Evolutionary conservation across 1,139 yeast genomes (phyloP).

Genomic region (Yamadazyma diospyri): DNA sequence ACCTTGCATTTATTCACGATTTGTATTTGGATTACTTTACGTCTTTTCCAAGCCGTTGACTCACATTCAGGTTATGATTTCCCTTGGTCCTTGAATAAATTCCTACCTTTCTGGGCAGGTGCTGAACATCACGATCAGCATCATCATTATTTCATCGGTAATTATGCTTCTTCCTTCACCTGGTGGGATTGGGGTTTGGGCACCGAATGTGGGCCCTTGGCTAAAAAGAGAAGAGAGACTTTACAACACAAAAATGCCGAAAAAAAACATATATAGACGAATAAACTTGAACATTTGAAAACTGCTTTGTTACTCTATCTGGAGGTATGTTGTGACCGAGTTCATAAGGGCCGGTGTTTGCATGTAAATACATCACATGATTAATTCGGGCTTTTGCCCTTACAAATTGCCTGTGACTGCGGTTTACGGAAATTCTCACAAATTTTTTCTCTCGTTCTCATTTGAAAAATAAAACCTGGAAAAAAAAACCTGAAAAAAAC

Average conservation of each 20-base stretch:
- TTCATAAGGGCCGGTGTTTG: too few species aligned
- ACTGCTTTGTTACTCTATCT: too few species aligned
- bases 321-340: too few species aligned
- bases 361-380: too few species aligned
- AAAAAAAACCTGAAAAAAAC: conserved; percentile 5
- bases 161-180: conserved; percentile 89
- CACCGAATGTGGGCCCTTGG: conserved; percentile 79
- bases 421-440: background rate
- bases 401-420: conserved; percentile 3
- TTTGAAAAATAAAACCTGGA: conserved; percentile 1
- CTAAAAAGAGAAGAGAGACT: conserved; percentile 58
- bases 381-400: background rate
- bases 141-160: conserved; percentile 90
- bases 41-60: conserved; percentile 92
- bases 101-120: conserved; percentile 96
- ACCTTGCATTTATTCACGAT: conserved; percentile 82
- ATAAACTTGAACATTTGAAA: conserved; percentile 1
- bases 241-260: conserved; percentile 33
- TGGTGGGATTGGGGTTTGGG: conserved; percentile 86
- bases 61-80: conserved; percentile 97
- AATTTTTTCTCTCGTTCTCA: background rate
- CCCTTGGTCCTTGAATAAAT: conserved; percentile 91
- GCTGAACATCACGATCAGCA: conserved; percentile 98
- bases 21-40: conserved; percentile 79
- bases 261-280: conserved; percentile 1